These are phyloP conservation scores for Leishmania arabica DNA, from an alignment of 208 protist genomes.

Conservation along the genomic window DNA sequence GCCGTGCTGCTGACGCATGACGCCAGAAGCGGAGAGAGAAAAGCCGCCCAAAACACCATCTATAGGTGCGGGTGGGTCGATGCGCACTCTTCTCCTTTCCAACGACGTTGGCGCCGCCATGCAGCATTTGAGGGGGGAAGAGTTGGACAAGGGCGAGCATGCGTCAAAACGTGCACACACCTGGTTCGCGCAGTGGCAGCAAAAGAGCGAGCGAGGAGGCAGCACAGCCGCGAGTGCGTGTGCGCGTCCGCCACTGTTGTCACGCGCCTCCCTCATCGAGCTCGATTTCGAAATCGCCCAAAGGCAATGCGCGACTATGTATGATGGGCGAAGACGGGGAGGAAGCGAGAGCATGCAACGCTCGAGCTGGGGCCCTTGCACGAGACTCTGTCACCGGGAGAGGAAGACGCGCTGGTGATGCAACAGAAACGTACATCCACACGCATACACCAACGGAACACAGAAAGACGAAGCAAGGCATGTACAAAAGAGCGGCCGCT, in stretches of 20 bases:
- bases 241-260: not conserved
- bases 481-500: not conserved
- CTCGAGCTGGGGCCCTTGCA: not conserved
- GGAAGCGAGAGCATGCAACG: not conserved
- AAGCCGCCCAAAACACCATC: not conserved
- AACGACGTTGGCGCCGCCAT: not conserved
- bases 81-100: not conserved
- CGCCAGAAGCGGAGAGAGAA: not conserved
- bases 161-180: not conserved
- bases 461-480: not conserved
- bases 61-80: not conserved
- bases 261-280: not conserved
- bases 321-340: not conserved
- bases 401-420: not conserved
- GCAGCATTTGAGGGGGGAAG: not conserved
- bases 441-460: not conserved
- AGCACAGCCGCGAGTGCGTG: not conserved
- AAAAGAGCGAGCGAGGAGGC: not conserved
- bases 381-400: not conserved
- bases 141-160: not conserved
- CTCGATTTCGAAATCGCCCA: not conserved
- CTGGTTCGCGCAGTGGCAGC: not conserved
- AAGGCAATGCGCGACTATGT: not conserved
- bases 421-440: not conserved
- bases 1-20: not conserved